Evolutionary conservation across 2,329 filamentous ascomycete species (phyloP).

Genomic region (Stachybotrys chlorohalonatus): DNA sequence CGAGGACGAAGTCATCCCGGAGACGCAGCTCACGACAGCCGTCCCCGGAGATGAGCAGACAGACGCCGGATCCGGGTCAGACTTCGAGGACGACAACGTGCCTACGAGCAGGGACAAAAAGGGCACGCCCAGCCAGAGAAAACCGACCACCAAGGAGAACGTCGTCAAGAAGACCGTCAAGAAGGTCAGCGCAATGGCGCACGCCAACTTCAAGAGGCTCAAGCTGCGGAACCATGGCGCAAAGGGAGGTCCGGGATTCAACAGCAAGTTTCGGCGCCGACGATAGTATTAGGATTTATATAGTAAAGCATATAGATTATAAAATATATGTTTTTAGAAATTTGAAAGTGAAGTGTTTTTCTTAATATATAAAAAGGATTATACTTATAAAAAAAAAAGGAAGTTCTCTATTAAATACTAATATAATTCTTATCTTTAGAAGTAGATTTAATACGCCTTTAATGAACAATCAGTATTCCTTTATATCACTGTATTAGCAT

Average conservation of each 20-base stretch:
- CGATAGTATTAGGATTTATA: slow-evolving; percentile 8
- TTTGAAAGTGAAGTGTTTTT: too few relatives aligned
- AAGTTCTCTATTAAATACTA: not conserved
- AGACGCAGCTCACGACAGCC: slow-evolving; percentile 14
- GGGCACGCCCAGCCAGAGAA: slow-evolving; percentile 8
- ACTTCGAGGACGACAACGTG: slow-evolving; percentile 6
- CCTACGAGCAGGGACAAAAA: slow-evolving; percentile 7
- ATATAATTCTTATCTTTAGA: not conserved
- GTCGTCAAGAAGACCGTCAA: slow-evolving; percentile 41
- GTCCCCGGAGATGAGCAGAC: slow-evolving; percentile 3
- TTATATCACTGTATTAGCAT: too few relatives aligned
- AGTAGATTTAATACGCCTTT: too few relatives aligned
- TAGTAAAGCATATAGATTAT: not conserved
- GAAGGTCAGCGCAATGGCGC: slow-evolving; percentile 56
- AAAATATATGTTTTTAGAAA: too few relatives aligned
- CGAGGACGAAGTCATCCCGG: slow-evolving; percentile 24
- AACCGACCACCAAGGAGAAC: slow-evolving; percentile 26
- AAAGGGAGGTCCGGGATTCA: slow-evolving; percentile 51
- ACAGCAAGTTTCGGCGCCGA: slow-evolving; percentile 49
- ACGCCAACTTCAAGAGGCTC: slow-evolving; percentile 57
- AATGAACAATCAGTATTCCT: too few relatives aligned
- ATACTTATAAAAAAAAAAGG: too few relatives aligned
- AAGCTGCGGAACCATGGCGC: slow-evolving; percentile 53
- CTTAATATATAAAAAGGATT: too few relatives aligned
- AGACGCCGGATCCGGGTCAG: slow-evolving; percentile 11